phyloP scores from a whole-genome alignment of 2,329 filamentous ascomycete genomes.

The Alternaria burnsii region DNA sequence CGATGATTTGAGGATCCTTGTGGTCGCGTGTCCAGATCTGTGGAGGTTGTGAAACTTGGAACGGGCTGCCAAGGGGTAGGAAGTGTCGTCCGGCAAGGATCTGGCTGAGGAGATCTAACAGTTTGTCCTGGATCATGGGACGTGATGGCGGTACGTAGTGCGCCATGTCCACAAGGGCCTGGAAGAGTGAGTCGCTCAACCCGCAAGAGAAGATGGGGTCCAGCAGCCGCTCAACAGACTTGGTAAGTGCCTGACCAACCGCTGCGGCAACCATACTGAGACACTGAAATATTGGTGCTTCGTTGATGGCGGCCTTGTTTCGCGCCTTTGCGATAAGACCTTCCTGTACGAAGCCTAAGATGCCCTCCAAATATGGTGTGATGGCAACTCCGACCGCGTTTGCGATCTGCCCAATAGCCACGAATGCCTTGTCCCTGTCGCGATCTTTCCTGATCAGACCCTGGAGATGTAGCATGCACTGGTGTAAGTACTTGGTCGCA shows the following conservation, averaged over 20 bases:
- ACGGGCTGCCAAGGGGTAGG: conserved; percentile 88
- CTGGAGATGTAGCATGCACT: conserved; percentile 96
- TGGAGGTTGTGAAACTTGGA: conserved; percentile 81
- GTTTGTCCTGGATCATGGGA: conserved; percentile 87
- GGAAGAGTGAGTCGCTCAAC: conserved; percentile 89
- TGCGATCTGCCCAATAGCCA: conserved; percentile 94
- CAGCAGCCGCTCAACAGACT: conserved; percentile 95
- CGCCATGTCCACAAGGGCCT: conserved; percentile 97
- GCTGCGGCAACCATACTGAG: conserved; percentile 96
- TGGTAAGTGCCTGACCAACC: conserved; percentile 94
- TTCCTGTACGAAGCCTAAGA: conserved; percentile 91
- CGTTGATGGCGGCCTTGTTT: conserved; percentile 64
- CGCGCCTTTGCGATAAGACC: conserved; percentile 82
- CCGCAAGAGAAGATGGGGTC: conserved; percentile 98
- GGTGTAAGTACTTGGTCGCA: conserved; percentile 84
- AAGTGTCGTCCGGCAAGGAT: conserved; percentile 94
- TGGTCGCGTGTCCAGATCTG: conserved; percentile 87
- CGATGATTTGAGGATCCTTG: conserved; percentile 82
- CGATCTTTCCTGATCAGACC: conserved; percentile 88
- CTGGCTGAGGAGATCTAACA: conserved; percentile 93
- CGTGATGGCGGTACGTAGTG: conserved; percentile 98
- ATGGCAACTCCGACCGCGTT: conserved; percentile 96
- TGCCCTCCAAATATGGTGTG: conserved; percentile 91
- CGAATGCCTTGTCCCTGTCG: conserved; percentile 93
- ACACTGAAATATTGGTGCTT: conserved; percentile 90